These are phyloP conservation scores for Trichomonascaceae sp. DNA, from an alignment of 1,139 yeast species.

Conservation along the genomic window DNA sequence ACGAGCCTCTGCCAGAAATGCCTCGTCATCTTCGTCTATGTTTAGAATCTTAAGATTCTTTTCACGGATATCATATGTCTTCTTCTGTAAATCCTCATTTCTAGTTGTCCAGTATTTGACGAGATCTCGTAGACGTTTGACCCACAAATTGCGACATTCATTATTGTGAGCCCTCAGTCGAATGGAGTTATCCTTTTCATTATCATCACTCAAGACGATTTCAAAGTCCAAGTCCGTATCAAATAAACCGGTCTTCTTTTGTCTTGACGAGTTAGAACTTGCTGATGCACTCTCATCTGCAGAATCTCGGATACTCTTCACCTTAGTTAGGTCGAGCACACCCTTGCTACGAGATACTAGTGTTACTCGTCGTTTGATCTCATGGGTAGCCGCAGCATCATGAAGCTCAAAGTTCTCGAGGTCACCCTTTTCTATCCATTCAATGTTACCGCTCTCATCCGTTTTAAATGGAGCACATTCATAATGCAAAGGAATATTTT, in stretches of 20 bases:
- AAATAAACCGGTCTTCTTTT: not conserved
- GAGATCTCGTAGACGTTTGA: conserved; percentile 41
- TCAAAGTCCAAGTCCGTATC: conserved; percentile 36
- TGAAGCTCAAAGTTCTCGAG: conserved; percentile 40
- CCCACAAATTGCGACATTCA: conserved; percentile 59
- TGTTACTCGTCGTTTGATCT: conserved; percentile 55
- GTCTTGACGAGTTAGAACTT: not conserved
- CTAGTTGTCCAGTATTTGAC: conserved; percentile 56
- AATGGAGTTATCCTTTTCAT: conserved; percentile 40
- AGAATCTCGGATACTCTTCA: conserved; percentile 35
- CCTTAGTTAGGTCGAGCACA: conserved; percentile 52
- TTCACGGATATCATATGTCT: conserved; percentile 38
- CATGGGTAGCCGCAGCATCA: conserved; percentile 55
- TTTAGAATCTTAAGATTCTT: conserved; percentile 44
- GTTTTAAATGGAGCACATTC: conserved; percentile 48
- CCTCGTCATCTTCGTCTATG: conserved; percentile 54
- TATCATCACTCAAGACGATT: conserved; percentile 43
- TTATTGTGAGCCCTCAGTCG: conserved; percentile 53
- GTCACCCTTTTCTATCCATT: conserved; percentile 48
- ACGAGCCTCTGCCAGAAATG: conserved; percentile 45
- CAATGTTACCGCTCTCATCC: conserved; percentile 43
- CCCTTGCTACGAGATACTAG: conserved; percentile 55
- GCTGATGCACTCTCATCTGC: not conserved
- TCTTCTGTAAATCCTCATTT: conserved; percentile 37
- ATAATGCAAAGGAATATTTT: conserved; percentile 36